Base-by-base conservation (phyloP, 345 rosid species). In the Salix caprea region DNA sequence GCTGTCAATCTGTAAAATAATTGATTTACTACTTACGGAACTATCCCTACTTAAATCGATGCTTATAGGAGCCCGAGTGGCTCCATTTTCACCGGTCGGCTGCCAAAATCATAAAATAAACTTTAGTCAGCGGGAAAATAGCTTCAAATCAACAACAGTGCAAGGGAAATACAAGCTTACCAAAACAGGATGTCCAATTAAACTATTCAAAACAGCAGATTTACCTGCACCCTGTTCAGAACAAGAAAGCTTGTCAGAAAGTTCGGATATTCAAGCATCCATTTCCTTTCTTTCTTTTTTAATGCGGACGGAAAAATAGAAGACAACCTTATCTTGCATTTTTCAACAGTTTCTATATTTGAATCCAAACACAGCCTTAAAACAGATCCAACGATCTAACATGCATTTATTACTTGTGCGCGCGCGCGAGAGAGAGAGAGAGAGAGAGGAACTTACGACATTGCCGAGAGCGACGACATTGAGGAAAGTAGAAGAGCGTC, bases 31-130 rank as follows among this genome's bases (percentile, higher is more conserved):
- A 78, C 88, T 94, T 76, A 94, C 74, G 74, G 98, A 89, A 84
- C 73, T 42, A 86, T 94, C 99, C 78, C 88, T 88, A 65, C 77
- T 78, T 81, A 96, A 84, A 65, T 92, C 97, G 73, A 94, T 80
- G 39, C 84, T 77, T 80, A 96, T 92, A 19, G 99, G 99, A 81
- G 98, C 94, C 21, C 97, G 91, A 30, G 99, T 96, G 80, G 98
- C 99, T 78, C 98, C 99, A 84, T 94, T 96, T 89, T 94, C 99
- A 81, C 99, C 98, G 34, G 99, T 94, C 28, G 99, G 99, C 98
- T 96, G 86, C 78, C 73, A 74, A 54, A 30, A n/a, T 32, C 65
- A 16, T 32, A 67, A 61, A 75, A 37, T 39, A 65, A 46, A 75
- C 11, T n/a, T 26, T n/a, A 10, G 26, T 58, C 64, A 58, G 28